Conservation (phyloP, 73 alveolate genomes). For the Tetrahymena malaccensis region DNA sequence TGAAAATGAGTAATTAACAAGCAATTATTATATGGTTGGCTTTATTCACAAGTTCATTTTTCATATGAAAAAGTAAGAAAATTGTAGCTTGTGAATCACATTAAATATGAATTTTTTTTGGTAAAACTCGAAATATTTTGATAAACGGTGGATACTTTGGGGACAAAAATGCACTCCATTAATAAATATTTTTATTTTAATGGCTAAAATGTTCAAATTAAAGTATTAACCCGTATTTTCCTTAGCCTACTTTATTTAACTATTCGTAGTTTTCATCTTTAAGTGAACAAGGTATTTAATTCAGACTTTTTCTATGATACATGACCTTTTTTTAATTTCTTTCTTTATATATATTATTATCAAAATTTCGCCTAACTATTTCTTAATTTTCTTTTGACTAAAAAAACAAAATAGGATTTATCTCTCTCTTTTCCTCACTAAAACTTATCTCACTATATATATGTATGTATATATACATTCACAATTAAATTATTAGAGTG, state of each 20-base stretch:
- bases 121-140: not conserved
- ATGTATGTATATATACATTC: too few species aligned
- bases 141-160: not conserved
- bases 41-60: not conserved
- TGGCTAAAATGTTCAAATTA: not conserved
- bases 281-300: not conserved
- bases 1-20: not conserved
- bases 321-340: not conserved
- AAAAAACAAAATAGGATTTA: not conserved
- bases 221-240: not conserved
- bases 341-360: not conserved
- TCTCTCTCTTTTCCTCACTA: not conserved
- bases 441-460: not conserved
- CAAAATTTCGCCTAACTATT: not conserved
- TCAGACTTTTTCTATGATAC: not conserved
- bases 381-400: not conserved
- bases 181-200: not conserved
- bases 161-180: not conserved
- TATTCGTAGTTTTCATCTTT: not conserved
- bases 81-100: not conserved
- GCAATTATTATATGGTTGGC: not conserved
- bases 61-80: not conserved
- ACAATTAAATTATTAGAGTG: not conserved
- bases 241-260: not conserved
- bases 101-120: not conserved